A percentile compares a stretch with the other conserved stretches of the same genome.
These are phyloP conservation scores for Aureobasidium leucospermi DNA, from an alignment of 2,329 filamentous ascomycete species.

Conservation along the genomic window DNA sequence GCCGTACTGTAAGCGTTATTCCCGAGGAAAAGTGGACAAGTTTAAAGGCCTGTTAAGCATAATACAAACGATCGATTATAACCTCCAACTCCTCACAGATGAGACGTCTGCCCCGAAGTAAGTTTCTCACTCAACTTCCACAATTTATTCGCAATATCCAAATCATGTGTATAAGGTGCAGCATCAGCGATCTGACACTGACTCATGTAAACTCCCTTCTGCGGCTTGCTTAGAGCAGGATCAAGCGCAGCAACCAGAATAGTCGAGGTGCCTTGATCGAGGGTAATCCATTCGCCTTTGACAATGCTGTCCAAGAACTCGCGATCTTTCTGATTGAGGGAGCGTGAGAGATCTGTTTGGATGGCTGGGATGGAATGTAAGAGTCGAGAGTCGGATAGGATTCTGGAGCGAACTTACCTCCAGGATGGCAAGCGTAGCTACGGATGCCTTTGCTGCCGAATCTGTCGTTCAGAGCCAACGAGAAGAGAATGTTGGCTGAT, in stretches of 20 bases:
- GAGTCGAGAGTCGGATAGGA: too few species aligned
- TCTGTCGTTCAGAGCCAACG: constrained; percentile 31
- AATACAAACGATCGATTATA: too few species aligned
- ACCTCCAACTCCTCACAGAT: too few species aligned
- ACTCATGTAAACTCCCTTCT: constrained; percentile 22
- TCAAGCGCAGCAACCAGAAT: constrained; percentile 39
- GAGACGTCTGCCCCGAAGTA: not conserved
- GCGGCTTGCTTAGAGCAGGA: constrained; percentile 27
- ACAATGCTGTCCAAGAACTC: constrained; percentile 21
- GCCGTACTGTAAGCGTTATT: too few species aligned
- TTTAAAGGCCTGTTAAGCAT: too few species aligned
- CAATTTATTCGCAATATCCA: constrained; percentile 31
- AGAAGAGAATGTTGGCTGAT: constrained; percentile 40
- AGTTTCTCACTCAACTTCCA: constrained; percentile 34
- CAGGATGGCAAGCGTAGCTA: constrained; percentile 36
- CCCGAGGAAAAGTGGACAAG: too few species aligned
- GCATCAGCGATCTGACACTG: constrained; percentile 29
- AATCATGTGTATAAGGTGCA: constrained; percentile 29
- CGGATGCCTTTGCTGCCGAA: constrained; percentile 25
- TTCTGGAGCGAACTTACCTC: too few species aligned
- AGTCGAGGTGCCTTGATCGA: constrained; percentile 38
- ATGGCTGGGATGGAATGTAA: constrained; percentile 15
- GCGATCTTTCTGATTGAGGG: constrained; percentile 15
- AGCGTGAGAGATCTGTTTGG: constrained; percentile 15
- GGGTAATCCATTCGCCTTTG: constrained; percentile 28